Conservation (phyloP, 1,139 yeast genomes). For the Taphrina flavorubra region DNA sequence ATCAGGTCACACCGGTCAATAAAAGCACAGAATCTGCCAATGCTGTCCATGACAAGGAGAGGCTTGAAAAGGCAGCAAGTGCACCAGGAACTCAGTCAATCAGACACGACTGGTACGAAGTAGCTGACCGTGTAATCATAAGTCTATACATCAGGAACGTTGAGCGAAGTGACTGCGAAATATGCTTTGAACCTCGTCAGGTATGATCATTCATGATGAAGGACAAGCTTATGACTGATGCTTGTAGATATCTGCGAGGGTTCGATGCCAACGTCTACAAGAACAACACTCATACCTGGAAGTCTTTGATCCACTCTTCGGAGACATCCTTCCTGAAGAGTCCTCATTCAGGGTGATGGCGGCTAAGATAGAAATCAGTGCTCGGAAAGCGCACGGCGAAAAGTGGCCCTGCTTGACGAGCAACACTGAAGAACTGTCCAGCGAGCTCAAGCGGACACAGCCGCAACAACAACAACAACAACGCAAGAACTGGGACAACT, state of each 20-base stretch:
- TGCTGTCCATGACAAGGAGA: conserved; percentile 46
- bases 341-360: conserved; percentile 63
- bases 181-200: conserved; percentile 45
- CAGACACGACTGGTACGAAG: conserved; percentile 83
- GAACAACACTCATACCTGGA: not conserved
- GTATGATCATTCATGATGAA: conserved; percentile 48
- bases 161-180: conserved; percentile 53
- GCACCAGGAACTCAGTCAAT: conserved; percentile 50
- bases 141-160: conserved; percentile 75
- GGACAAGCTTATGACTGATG: not conserved
- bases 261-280: not conserved
- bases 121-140: conserved; percentile 62
- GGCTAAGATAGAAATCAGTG: conserved; percentile 74
- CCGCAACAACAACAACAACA: conserved; percentile 63
- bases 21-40: conserved; percentile 45
- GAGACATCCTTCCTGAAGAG: conserved; percentile 57
- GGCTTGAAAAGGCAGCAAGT: conserved; percentile 47
- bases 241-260: not conserved
- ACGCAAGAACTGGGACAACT: conserved; percentile 71
- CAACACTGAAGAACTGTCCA: conserved; percentile 47
- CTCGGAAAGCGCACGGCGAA: conserved; percentile 53
- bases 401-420: conserved; percentile 56
- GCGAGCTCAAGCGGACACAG: conserved; percentile 50
- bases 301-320: conserved; percentile 60
- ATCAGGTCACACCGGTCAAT: conserved; percentile 30